phyloP scores from a whole-genome alignment of 202 grass and related monocot species.

The Setaria viridis region DNA sequence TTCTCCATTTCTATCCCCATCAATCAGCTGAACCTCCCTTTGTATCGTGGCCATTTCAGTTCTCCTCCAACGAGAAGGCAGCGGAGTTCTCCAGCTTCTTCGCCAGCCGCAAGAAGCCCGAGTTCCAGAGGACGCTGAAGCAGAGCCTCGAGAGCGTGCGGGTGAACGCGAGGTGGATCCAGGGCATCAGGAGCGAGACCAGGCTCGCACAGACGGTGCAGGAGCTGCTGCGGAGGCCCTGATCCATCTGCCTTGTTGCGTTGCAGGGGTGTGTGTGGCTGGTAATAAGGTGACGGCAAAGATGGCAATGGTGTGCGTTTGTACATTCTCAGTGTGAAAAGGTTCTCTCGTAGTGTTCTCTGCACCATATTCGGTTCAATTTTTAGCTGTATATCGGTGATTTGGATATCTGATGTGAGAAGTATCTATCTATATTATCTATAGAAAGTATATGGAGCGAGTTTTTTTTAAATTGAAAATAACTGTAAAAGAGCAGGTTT shows the following conservation, averaged over 20 bases:
- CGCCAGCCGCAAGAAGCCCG: slow-evolving; percentile 45
- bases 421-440: too few relatives aligned
- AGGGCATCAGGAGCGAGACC: slow-evolving; percentile 65
- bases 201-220: slow-evolving; percentile 61
- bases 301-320: neutral
- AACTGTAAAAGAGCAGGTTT: too few relatives aligned
- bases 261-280: neutral
- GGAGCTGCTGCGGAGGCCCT: slow-evolving; percentile 50
- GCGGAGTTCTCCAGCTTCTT: slow-evolving; percentile 73
- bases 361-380: neutral
- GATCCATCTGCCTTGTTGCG: neutral
- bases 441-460: too few relatives aligned
- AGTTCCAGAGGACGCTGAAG: slow-evolving; percentile 67
- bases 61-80: slow-evolving; percentile 67
- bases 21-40: neutral
- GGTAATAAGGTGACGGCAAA: slow-evolving; percentile 22
- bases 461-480: too few relatives aligned
- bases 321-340: slow-evolving; percentile 28
- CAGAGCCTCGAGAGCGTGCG: slow-evolving; percentile 74
- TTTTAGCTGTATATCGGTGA: neutral
- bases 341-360: neutral
- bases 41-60: slow-evolving; percentile 56
- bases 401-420: too few relatives aligned
- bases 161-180: slow-evolving; percentile 72
- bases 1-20: neutral